Evolutionary conservation across 73 alveolate species (phyloP), one percentile per base, ranked within the genome.

Genomic region (Effrenium voratum): DNA sequence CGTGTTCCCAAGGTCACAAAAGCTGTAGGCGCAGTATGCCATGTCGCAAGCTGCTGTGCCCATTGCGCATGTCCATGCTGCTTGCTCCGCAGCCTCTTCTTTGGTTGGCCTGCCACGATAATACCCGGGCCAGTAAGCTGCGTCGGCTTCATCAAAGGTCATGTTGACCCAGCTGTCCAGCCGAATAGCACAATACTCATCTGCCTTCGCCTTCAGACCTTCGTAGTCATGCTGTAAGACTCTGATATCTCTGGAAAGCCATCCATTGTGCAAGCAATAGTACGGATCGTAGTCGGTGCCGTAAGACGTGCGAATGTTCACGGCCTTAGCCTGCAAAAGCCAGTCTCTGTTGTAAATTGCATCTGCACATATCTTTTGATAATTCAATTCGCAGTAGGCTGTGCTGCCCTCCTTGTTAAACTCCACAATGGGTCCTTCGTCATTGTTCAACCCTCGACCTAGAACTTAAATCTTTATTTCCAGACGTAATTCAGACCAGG

Each of bases 221-320:
- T 82, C 93, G 75, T 43, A 85, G 80, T 85, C 93, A 59, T 85
- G 77, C 57, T 85, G 93, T 80, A 85, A 85, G 32, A 80, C 93
- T 34, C 80, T 63, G 80, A 46, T 34, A 28, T 85, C 93, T 10
- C n/a, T 57, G 16, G 81, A 46, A 43, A 85, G 44, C 93, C 93
- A 85, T 22, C 93, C 93, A 36, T 85, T 85, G 46, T 55, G 73
- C 32, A 36, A 38, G 57, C 93, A 85, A 80, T n/a, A 85, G 55
- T n/a, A 60, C 50, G 46, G 44, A 30, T 85, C 80, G 73, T 85
- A 85, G 32, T 10, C 15, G 0, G 57, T 40, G 12, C 68, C 77
- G 1, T 36, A 52, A 38, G 38, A 30, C 36, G 32, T 83, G 46
- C 77, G 93, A 36, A 40, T 34, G 32, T 26, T 43, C 52, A 46